Conservation (phyloP, 2,329 filamentous ascomycete genomes). For the Diaporthe ilicicola region DNA sequence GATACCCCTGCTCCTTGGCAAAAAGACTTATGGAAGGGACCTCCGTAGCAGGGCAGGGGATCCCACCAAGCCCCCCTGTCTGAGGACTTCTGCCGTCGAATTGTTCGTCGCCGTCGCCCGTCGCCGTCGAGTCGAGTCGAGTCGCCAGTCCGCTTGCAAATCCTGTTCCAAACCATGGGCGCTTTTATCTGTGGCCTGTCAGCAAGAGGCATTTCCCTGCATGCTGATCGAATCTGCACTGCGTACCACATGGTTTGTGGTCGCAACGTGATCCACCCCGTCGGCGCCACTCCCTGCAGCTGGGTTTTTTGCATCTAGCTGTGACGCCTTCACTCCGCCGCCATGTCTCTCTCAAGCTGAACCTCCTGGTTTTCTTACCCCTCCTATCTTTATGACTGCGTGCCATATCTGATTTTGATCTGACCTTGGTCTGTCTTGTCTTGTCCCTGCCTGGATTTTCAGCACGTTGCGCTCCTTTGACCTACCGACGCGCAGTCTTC, state of each 20-base stretch:
- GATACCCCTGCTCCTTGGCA: too few species aligned
- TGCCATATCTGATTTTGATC: background rate
- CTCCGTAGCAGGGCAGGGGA: background rate
- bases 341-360: background rate
- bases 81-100: background rate
- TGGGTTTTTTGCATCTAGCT: background rate
- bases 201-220: constrained; percentile 16
- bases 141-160: constrained; percentile 1
- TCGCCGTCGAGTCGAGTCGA: background rate
- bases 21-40: too few species aligned
- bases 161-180: background rate
- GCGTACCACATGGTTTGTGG: background rate
- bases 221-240: background rate
- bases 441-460: background rate
- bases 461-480: background rate
- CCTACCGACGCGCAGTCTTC: background rate
- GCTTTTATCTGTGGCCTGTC: background rate
- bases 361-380: background rate
- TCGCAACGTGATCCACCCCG: background rate
- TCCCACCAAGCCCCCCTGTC: background rate
- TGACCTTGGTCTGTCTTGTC: background rate
- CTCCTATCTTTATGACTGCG: background rate
- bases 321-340: background rate
- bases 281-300: constrained; percentile 21
- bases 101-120: background rate